phyloP scores from a whole-genome alignment of 257 asterid genomes.

The Buddleja alternifolia region DNA sequence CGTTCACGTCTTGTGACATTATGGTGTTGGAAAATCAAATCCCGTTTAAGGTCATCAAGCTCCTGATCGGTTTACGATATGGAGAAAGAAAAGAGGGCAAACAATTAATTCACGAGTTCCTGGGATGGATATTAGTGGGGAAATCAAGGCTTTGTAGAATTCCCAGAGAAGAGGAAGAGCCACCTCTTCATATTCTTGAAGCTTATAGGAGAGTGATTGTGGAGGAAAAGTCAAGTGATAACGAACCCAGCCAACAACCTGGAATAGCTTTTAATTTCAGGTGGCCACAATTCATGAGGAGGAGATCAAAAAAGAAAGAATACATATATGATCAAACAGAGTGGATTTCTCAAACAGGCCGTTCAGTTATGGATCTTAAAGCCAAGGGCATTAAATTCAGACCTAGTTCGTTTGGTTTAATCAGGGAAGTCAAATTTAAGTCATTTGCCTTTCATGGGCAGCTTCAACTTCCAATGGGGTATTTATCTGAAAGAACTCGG shows the following conservation, averaged over 20 bases:
- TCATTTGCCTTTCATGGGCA: neutral
- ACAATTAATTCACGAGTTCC: neutral
- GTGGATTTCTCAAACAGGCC: neutral
- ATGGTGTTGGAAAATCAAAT: slow-evolving; percentile 1
- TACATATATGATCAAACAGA: too few species aligned
- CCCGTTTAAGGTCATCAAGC: neutral
- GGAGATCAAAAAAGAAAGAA: too few species aligned
- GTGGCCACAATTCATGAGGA: neutral
- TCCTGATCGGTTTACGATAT: neutral
- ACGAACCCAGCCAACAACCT: neutral
- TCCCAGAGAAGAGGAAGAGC: slow-evolving; percentile 1
- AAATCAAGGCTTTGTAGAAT: neutral
- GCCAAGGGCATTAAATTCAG: neutral
- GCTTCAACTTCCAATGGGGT: neutral
- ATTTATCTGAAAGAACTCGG: neutral
- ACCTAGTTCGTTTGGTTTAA: neutral
- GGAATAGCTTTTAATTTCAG: neutral
- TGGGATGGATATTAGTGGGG: neutral
- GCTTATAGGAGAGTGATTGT: slow-evolving; percentile 2
- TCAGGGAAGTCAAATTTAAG: neutral
- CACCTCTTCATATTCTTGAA: too few species aligned
- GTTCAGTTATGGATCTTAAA: neutral
- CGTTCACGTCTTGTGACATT: neutral
- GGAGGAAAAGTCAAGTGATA: neutral
- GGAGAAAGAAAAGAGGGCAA: neutral